These are phyloP conservation scores for Penicillium sp. DNA, from an alignment of 2,329 filamentous ascomycete genomes.

Conservation along the genomic window DNA sequence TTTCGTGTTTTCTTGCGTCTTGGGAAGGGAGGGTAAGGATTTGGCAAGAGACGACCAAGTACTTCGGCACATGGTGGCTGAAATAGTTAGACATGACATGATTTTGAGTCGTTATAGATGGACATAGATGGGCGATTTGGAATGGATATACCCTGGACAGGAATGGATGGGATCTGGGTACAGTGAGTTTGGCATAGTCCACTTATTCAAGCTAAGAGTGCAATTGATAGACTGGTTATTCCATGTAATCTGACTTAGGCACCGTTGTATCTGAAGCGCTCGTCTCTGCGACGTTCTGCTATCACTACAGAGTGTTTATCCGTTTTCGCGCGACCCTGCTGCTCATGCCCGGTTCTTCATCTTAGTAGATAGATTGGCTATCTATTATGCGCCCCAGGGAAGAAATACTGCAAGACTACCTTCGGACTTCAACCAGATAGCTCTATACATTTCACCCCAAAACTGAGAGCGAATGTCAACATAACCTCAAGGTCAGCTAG, in stretches of 20 bases:
- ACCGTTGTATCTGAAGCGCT: neutral
- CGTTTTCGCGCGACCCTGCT: no score
- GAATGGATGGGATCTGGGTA: neutral
- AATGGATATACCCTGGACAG: conserved; percentile 3
- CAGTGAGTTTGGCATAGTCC: neutral
- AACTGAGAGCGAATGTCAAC: neutral
- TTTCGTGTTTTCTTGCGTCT: neutral
- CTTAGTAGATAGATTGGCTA: no score
- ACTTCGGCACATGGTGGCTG: neutral
- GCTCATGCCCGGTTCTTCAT: no score
- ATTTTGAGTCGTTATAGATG: neutral
- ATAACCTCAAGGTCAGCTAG: neutral
- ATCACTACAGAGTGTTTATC: no score
- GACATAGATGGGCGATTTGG: conserved; percentile 3
- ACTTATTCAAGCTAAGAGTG: neutral
- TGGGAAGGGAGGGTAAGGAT: neutral
- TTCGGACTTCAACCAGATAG: no score
- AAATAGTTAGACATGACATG: neutral
- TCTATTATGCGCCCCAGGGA: no score
- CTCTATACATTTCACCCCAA: no score
- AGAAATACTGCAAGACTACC: no score
- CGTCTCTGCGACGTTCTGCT: neutral
- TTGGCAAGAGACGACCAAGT: neutral
- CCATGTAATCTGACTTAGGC: neutral
- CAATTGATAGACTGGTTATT: neutral